Percentiles rank a stretch among this genome's conserved stretches.
phyloP scores from a whole-genome alignment of 2,329 filamentous ascomycete species.

The Colletotrichum destructivum region DNA sequence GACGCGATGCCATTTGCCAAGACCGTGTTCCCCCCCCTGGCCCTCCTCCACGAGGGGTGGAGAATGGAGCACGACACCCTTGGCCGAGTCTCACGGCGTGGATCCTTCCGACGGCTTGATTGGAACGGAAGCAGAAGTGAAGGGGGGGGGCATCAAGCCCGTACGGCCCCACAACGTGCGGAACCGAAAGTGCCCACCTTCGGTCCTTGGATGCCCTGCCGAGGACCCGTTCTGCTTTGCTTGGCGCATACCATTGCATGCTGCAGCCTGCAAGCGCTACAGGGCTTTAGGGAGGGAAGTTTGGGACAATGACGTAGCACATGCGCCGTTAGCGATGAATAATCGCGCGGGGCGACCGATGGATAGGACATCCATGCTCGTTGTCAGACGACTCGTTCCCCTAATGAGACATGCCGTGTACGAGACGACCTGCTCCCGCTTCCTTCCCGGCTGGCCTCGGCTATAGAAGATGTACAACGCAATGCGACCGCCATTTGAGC shows the following conservation, averaged over 20 bases:
- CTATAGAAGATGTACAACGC: not conserved
- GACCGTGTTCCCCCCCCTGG: not conserved
- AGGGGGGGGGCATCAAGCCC: not conserved
- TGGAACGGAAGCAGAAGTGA: not conserved
- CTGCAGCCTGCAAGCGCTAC: not conserved
- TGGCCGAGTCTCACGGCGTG: slow-evolving; percentile 8
- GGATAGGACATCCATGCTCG: not conserved
- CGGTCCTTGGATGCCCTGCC: slow-evolving; percentile 5
- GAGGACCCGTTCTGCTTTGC: slow-evolving; percentile 6
- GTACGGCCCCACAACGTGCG: not conserved
- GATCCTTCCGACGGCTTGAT: slow-evolving; percentile 13
- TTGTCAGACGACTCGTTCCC: slow-evolving; percentile 16
- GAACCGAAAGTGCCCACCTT: not conserved
- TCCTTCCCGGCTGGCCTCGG: slow-evolving; percentile 17
- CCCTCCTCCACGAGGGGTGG: not conserved
- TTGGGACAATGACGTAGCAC: slow-evolving; percentile 1
- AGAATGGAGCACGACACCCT: slow-evolving; percentile 1
- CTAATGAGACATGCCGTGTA: not conserved
- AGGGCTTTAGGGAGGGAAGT: not conserved
- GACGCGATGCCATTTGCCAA: not conserved
- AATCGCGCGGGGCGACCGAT: not conserved
- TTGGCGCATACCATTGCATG: slow-evolving; percentile 3
- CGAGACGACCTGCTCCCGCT: no score
- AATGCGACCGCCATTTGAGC: not conserved
- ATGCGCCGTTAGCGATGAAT: slow-evolving; percentile 15